phyloP scores from a whole-genome alignment of 2,329 filamentous ascomycete genomes.

The Ophiosphaerella narmari region DNA sequence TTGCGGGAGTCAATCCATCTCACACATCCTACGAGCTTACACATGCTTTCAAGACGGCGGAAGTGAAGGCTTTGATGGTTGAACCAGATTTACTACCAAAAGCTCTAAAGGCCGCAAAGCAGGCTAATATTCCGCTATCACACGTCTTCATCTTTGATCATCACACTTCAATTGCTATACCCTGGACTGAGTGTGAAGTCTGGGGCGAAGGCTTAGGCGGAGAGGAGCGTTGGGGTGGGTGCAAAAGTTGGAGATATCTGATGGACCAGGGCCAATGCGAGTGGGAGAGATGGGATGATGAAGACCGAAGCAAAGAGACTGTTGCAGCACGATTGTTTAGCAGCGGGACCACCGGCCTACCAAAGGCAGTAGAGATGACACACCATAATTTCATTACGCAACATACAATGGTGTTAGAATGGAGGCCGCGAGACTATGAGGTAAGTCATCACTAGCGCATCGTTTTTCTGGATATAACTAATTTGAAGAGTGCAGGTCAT shows the following conservation, averaged over 20 bases:
- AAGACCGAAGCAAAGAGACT: conserved; percentile 40
- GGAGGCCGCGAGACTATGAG: conserved; percentile 47
- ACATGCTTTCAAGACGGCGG: conserved; percentile 33
- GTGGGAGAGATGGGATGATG: conserved; percentile 36
- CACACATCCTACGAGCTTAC: conserved; percentile 37
- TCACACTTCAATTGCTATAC: conserved; percentile 13
- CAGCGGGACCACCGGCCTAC: conserved; percentile 48
- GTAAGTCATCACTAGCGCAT: conserved; percentile 47
- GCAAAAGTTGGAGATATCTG: conserved; percentile 30
- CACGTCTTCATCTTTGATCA: conserved; percentile 38
- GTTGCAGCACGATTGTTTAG: conserved; percentile 41
- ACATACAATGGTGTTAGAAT: conserved; percentile 53
- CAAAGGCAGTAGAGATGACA: conserved; percentile 49
- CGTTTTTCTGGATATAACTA: conserved; percentile 48
- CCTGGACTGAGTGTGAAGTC: conserved; percentile 8
- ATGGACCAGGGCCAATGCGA: conserved; percentile 31
- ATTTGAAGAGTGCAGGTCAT: conserved; percentile 40
- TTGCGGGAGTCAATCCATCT: conserved; percentile 37
- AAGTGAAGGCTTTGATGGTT: conserved; percentile 31
- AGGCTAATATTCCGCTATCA: conserved; percentile 22
- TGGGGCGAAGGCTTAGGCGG: conserved; percentile 16
- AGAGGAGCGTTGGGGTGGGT: conserved; percentile 15
- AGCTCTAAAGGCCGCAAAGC: conserved; percentile 28
- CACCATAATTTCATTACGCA: conserved; percentile 62
- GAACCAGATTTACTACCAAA: conserved; percentile 35